Evolutionary conservation across 805 yeast species (phyloP).

Genomic region (Saccharomycopsis lassenensis): DNA sequence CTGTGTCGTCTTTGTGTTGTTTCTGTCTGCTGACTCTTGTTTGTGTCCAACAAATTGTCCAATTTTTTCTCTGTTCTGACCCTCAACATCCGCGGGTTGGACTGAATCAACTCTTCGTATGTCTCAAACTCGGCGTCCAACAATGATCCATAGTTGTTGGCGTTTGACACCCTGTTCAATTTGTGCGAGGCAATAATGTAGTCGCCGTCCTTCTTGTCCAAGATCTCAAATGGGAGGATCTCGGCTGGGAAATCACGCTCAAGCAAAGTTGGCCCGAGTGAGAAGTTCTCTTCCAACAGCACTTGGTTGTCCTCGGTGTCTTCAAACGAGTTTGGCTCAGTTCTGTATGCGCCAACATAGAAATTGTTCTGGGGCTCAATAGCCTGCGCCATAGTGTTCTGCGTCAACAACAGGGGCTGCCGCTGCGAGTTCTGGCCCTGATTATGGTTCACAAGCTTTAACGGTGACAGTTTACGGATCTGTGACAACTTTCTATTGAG

Average conservation of each 20-base stretch:
- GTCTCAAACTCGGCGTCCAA: neutral
- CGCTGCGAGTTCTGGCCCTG: constrained; percentile 6
- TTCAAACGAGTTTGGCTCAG: constrained; percentile 17
- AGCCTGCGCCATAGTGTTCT: neutral
- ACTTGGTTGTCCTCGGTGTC: constrained; percentile 4
- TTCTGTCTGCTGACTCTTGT: neutral
- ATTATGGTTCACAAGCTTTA: neutral
- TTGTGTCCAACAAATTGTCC: too few species aligned
- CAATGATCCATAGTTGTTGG: constrained; percentile 12
- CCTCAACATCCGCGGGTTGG: too few species aligned
- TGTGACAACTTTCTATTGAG: neutral
- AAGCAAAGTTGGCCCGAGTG: constrained; percentile 12
- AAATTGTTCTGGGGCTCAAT: neutral
- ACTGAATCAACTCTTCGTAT: constrained; percentile 1
- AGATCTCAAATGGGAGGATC: constrained; percentile 17
- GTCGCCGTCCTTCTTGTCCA: constrained; percentile 16
- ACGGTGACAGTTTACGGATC: neutral
- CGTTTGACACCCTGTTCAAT: neutral
- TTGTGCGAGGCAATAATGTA: constrained; percentile 13
- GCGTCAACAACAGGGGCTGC: neutral
- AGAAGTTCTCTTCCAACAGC: neutral
- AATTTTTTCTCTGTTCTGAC: constrained; percentile 10
- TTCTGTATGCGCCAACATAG: constrained; percentile 7
- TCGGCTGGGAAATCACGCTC: constrained; percentile 19
- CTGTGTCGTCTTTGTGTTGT: constrained; percentile 20